Percentiles rank a stretch among this genome's conserved stretches.
These are phyloP conservation scores for Eucalyptus grandis DNA, from an alignment of 345 rosid species.

Conservation along the genomic window DNA sequence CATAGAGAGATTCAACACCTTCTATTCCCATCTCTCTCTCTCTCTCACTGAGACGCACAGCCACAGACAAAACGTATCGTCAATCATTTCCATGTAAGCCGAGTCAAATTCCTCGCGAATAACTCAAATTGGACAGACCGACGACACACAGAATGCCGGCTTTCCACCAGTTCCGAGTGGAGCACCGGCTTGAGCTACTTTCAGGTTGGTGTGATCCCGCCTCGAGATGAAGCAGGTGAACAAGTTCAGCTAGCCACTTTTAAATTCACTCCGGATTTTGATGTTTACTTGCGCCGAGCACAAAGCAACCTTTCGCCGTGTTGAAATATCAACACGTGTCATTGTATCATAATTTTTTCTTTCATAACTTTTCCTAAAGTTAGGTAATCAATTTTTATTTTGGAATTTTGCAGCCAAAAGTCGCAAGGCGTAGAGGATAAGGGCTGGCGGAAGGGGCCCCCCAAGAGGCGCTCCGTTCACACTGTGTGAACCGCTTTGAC, in stretches of 20 bases:
- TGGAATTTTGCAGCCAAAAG: neutral
- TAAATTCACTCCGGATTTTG: neutral
- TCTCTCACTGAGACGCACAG: neutral
- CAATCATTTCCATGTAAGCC: neutral
- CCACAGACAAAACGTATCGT: neutral
- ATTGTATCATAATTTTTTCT: fast-evolving
- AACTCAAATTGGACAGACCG: neutral
- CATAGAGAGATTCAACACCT: neutral
- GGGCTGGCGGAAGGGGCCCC: neutral
- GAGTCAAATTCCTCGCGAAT: neutral
- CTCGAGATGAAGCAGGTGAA: neutral
- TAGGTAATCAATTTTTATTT: neutral
- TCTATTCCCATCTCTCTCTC: neutral
- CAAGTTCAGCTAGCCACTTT: neutral
- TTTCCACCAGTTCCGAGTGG: neutral
- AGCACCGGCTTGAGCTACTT: neutral
- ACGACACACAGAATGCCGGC: fast-evolving
- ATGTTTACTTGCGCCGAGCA: neutral
- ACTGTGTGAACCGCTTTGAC: neutral
- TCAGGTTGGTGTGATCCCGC: neutral
- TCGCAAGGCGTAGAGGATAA: neutral
- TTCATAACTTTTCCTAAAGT: neutral
- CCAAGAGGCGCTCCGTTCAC: neutral
- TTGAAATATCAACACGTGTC: neutral
- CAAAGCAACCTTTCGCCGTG: neutral